Base-by-base conservation (phyloP, 148 eudicot species). In the Beta vulgaris region DNA sequence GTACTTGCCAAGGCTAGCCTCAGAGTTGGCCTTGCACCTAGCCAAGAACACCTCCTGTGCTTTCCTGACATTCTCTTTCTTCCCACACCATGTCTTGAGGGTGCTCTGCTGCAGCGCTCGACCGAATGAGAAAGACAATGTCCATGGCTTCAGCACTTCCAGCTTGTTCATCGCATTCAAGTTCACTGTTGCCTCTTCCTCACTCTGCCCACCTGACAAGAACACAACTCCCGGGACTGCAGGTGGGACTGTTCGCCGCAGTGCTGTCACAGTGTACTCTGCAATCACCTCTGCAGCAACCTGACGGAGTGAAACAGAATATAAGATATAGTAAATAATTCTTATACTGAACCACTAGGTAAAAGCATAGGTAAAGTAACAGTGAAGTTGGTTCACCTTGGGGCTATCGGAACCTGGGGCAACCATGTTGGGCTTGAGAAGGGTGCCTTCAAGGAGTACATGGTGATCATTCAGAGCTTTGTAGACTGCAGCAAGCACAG, bases 371-470 rank as follows among this genome's bases (percentile, higher is more conserved):
- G 10, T 51, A 6, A 6, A 51, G 25, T n/a, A 21, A 51, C 11
- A 51, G 57, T 25, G 4, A 21, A 21, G 39, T 67, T 46, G 3
- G 25, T 11, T 48, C 76, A 92, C 91, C 91, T 93, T 91, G 19
- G 88, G 90, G 80, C 90, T 87, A 69, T 89, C 92, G 18, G 93
- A 93, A 43, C 97, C 98, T 0, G 98, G 97, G n/a, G 95, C 86
- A 68, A 94, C 97, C 98, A 91, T 94, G 78, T 94, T 94, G 25
- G 95, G 98, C 84, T 94, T 91, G 77, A 93, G 86, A 64, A 93
- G 93, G 8, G 95, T 93, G 23, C 98, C 98, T 76, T 93, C 97
- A 32, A 93, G 86, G 29, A 93, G 90, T 31, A 91, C 97, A 75
- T 93, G 97, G 1, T 93, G 95, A 54, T 93, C 98, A 83, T 88